A percentile compares a stretch with the other conserved stretches of the same genome.
Conservation (phyloP, 305 asterid species). For the Fraxinus platypoda region DNA sequence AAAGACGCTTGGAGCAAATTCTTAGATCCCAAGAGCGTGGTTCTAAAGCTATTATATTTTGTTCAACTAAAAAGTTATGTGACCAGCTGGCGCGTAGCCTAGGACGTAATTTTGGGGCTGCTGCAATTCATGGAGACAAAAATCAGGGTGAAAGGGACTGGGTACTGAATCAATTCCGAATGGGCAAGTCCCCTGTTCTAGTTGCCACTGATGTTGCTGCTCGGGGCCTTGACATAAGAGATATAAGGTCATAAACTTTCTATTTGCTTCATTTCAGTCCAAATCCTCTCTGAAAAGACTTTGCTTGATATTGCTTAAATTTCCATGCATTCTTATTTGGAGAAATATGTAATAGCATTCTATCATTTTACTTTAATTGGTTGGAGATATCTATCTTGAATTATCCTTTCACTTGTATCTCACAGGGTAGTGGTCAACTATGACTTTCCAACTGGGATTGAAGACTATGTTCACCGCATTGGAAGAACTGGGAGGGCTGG, state of each 20-base stretch:
- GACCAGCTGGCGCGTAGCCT: slow-evolving; percentile 81
- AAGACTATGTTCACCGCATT: slow-evolving; percentile 96
- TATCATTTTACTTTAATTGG: neutral
- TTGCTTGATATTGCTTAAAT: slow-evolving; percentile 1
- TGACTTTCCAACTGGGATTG: slow-evolving; percentile 91
- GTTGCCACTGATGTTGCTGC: slow-evolving; percentile 99
- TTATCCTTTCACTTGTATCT: slow-evolving; percentile 1
- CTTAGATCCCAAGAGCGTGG: slow-evolving; percentile 90
- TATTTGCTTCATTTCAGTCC: slow-evolving; percentile 1
- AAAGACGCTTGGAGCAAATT: slow-evolving; percentile 91
- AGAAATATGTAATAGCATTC: neutral
- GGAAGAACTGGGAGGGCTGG: slow-evolving; percentile 99
- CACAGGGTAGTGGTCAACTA: slow-evolving; percentile 87
- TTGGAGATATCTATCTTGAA: neutral
- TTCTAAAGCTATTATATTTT: slow-evolving; percentile 75
- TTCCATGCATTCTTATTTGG: neutral
- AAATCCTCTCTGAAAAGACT: neutral
- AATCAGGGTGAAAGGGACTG: slow-evolving; percentile 92
- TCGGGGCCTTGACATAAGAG: slow-evolving; percentile 90
- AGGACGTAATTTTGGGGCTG: slow-evolving; percentile 86
- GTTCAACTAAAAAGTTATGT: slow-evolving; percentile 91
- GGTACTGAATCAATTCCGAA: slow-evolving; percentile 87
- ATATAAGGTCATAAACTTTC: slow-evolving; percentile 60
- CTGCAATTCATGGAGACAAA: slow-evolving; percentile 97
- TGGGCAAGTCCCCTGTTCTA: slow-evolving; percentile 76